Conservation (phyloP, 768 basidiomycete genomes). For the Pleurotus tuber-regium region DNA sequence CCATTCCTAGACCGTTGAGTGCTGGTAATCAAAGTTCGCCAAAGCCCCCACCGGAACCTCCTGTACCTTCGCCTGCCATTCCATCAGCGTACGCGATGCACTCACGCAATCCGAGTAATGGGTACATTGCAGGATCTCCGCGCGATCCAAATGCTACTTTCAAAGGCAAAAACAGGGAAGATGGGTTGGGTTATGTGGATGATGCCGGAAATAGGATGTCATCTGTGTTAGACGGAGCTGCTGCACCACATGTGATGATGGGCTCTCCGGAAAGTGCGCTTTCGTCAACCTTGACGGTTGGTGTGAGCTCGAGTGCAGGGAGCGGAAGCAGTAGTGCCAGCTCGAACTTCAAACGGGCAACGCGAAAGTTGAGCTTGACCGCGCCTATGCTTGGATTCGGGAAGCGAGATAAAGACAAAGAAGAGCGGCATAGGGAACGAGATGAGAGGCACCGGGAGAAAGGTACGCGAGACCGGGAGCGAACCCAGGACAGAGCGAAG, state of each 20-base stretch:
- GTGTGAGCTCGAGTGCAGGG: too few relatives aligned
- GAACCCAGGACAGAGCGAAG: background rate
- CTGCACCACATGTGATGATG: background rate
- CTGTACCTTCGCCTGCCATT: slow-evolving; percentile 1
- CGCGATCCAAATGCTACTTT: background rate
- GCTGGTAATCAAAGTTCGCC: background rate
- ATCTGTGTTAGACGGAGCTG: background rate
- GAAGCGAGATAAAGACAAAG: slow-evolving; percentile 49
- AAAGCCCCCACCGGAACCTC: background rate
- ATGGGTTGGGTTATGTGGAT: background rate
- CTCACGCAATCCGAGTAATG: background rate
- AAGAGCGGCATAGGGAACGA: slow-evolving; percentile 36
- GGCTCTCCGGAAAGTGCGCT: background rate
- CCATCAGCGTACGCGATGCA: background rate
- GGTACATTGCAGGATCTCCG: background rate
- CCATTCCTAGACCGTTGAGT: background rate
- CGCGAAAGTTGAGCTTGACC: slow-evolving; percentile 68
- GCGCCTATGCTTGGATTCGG: slow-evolving; percentile 59
- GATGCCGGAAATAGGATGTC: background rate
- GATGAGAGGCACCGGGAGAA: slow-evolving; percentile 29
- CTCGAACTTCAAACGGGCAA: slow-evolving; percentile 37
- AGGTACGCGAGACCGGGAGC: slow-evolving; percentile 4
- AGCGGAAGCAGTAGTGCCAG: slow-evolving; percentile 19
- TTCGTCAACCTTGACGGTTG: slow-evolving; percentile 14
- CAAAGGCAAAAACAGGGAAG: slow-evolving; percentile 1